Conservation (phyloP, 352 stramenopile species). For the Phytophthora litchii region DNA sequence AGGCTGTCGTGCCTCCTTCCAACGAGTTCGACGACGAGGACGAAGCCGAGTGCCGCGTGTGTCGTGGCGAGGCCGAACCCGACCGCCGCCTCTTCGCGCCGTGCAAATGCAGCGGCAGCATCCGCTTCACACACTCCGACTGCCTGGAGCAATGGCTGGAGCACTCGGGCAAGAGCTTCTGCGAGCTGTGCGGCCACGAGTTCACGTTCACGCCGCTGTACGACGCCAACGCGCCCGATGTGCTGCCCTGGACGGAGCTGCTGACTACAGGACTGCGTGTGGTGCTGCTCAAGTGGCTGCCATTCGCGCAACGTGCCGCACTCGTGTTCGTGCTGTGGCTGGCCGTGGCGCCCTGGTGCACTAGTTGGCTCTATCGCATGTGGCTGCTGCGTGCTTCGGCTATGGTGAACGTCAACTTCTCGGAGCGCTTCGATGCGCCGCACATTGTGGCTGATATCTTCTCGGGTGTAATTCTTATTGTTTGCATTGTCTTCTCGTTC, state of each 20-base stretch:
- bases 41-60: constrained; percentile 94
- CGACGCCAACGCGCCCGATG: constrained; percentile 82
- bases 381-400: constrained; percentile 90
- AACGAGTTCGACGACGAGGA: constrained; percentile 27
- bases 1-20: not conserved
- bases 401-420: constrained; percentile 88
- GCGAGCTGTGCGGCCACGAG: constrained; percentile 92
- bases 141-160: constrained; percentile 95
- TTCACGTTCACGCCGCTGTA: constrained; percentile 95
- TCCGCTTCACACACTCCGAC: constrained; percentile 94
- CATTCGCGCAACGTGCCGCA: constrained; percentile 72
- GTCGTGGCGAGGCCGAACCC: constrained; percentile 88
- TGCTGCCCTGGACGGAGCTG: constrained; percentile 90
- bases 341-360: constrained; percentile 88
- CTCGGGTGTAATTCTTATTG: constrained; percentile 88
- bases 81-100: constrained; percentile 79
- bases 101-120: constrained; percentile 96
- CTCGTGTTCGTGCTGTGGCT: constrained; percentile 90
- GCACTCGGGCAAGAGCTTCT: constrained; percentile 92
- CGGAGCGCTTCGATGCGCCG: constrained; percentile 70
- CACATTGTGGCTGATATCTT: constrained; percentile 89
- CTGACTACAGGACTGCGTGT: constrained; percentile 82
- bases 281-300: constrained; percentile 88
- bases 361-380: constrained; percentile 94
- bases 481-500: constrained; percentile 94